Evolutionary conservation across 1,284 basidiomycete species (phyloP), one percentile per base, ranked within the genome.

Genomic region (Xerocomus minutiporus): DNA sequence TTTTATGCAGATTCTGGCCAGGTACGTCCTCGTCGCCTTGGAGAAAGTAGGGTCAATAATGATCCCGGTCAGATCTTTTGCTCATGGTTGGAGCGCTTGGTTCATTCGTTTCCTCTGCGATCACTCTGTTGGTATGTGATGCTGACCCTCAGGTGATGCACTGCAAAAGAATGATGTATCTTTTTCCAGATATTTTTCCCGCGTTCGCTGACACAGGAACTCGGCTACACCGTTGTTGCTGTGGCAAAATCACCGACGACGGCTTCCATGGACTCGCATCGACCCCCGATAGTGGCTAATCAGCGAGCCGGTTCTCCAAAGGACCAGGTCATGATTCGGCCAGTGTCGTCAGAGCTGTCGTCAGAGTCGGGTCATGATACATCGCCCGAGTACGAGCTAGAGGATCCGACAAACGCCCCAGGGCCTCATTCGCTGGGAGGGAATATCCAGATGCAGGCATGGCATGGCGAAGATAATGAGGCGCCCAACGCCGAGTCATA

Each of bases 91-190:
- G 80, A 13, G 84, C 76, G 11, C 77, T 89, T 28, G 87, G 87
- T 9, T 83, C 83, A 60, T 82, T 88, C 62, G 75, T 86, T 20
- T 88, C 86, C 4, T 86, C 86, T 25, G 80, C 81, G 28, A 86
- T 89, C 43, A 89, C 86, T 1, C 74, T 89, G 38, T 74, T 89
- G 17, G 86, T 87, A 61, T 61, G 51, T 53, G 45, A 32, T 41
- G 41, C 36, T 15, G 41, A 7, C 17, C n/a, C 23, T 26, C 40
- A 46, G 47, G 35, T 25, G 38, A 39, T 28, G 23, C 17, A 44
- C 29, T 35, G 34, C 42, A 13, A 12, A 29, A 41, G 11, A 25
- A 39, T 41, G 13, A 31, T 29, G 15, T 42, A 17, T 20, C 25
- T 39, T 20, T 48, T 12, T 45, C 6, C 11, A 87, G 83, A 79